Evolutionary conservation across 2,329 filamentous ascomycete species (phyloP).

Genomic region (Fusarium tanahbumbuense): DNA sequence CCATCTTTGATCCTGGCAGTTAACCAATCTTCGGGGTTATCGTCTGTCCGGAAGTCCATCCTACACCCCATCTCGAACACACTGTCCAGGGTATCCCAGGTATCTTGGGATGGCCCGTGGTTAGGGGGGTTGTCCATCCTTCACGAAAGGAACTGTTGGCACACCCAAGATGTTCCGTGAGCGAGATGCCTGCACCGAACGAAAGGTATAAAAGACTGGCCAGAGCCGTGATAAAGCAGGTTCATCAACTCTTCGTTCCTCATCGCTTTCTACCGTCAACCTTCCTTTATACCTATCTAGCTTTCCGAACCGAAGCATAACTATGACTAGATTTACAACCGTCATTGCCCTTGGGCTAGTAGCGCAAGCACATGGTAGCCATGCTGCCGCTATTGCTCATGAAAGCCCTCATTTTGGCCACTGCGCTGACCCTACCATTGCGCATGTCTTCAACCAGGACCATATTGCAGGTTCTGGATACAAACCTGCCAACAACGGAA

Average conservation of each 20-base stretch:
- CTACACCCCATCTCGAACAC: too few relatives aligned
- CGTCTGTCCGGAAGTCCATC: too few relatives aligned
- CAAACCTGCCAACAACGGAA: not conserved
- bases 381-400: not conserved
- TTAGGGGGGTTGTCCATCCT: too few relatives aligned
- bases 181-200: accelerated
- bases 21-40: too few relatives aligned
- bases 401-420: not conserved
- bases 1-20: too few relatives aligned
- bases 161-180: too few relatives aligned
- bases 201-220: too few relatives aligned
- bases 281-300: not conserved
- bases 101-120: too few relatives aligned
- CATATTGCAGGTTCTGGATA: not conserved
- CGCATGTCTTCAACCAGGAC: not conserved
- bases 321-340: not conserved
- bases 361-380: not conserved
- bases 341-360: not conserved
- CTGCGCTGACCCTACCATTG: not conserved
- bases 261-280: too few relatives aligned
- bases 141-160: too few relatives aligned
- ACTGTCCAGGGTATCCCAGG: too few relatives aligned
- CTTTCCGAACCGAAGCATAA: not conserved
- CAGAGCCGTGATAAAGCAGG: too few relatives aligned
- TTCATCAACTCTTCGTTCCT: not conserved